Evolutionary conservation across 345 rosid genomes (phyloP).

Genomic region (Melastoma malabathricum): DNA sequence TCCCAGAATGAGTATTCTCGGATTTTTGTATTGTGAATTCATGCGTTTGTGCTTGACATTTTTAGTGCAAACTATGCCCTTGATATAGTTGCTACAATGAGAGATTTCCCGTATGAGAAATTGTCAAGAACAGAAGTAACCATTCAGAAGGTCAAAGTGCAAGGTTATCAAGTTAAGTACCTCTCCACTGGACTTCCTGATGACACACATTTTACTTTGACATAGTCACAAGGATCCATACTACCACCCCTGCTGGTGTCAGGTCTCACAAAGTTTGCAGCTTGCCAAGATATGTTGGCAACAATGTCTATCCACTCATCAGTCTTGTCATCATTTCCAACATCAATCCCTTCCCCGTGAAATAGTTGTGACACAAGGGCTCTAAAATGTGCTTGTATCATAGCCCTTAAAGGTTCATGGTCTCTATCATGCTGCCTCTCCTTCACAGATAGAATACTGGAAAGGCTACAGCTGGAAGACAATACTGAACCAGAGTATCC

Average conservation of each 20-base stretch:
- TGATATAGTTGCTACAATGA: constrained; percentile 52
- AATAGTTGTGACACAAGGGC: constrained; percentile 92
- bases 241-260: constrained; percentile 96
- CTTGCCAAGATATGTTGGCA: constrained; percentile 80
- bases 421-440: constrained; percentile 52
- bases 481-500: constrained; percentile 70
- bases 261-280: constrained; percentile 89
- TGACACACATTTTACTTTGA: constrained; percentile 89
- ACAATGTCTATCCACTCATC: constrained; percentile 82
- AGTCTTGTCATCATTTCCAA: constrained; percentile 29
- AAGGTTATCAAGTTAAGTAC: constrained; percentile 22
- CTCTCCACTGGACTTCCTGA: constrained; percentile 77
- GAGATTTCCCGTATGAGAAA: constrained; percentile 9
- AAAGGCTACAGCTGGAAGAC: constrained; percentile 69
- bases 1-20: constrained; percentile 72
- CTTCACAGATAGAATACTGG: constrained; percentile 42
- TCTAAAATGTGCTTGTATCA: constrained; percentile 79
- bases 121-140: constrained; percentile 1
- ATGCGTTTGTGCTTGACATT: constrained; percentile 97
- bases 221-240: constrained; percentile 95
- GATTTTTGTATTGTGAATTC: constrained; percentile 91
- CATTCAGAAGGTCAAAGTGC: background rate
- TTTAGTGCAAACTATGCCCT: constrained; percentile 94
- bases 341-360: constrained; percentile 52
- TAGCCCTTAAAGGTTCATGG: constrained; percentile 61